A percentile compares a stretch with the other conserved stretches of the same genome.
Evolutionary conservation across 164 flowering plant species (phyloP).

Genomic region (Magnolia sinica): DNA sequence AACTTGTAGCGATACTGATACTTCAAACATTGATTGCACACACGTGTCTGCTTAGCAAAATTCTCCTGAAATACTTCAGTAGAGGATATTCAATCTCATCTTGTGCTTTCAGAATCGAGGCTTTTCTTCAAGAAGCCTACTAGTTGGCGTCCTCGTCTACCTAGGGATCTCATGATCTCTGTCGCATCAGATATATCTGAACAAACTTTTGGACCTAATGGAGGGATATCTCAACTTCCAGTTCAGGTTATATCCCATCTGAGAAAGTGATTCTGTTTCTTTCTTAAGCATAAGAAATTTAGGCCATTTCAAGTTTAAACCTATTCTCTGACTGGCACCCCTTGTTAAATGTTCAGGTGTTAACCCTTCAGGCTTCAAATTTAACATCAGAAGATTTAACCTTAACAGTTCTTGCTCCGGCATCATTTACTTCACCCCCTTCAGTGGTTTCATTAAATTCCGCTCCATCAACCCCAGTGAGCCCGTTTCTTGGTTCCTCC

Average conservation of each 20-base stretch:
- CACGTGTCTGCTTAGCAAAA: neutral
- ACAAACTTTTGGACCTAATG: conserved; percentile 43
- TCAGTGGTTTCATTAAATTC: conserved; percentile 74
- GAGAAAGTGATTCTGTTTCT: neutral
- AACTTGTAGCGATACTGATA: no score
- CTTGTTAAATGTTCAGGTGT: conserved; percentile 47
- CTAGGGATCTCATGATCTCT: conserved; percentile 87
- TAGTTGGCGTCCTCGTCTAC: conserved; percentile 72
- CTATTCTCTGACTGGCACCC: conserved; percentile 13
- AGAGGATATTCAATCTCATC: neutral
- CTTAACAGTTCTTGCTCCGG: conserved; percentile 95
- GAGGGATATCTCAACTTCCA: conserved; percentile 62
- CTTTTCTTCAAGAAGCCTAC: conserved; percentile 82
- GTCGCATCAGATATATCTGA: conserved; percentile 88
- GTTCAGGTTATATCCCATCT: conserved; percentile 57
- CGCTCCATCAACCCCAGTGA: conserved; percentile 68
- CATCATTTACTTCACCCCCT: conserved; percentile 77
- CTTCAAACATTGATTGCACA: no score
- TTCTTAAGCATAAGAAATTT: conserved; percentile 1
- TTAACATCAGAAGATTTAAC: conserved; percentile 85
- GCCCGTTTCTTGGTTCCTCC: conserved; percentile 59
- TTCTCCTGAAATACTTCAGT: neutral
- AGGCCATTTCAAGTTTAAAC: neutral
- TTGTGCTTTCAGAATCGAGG: conserved; percentile 55
- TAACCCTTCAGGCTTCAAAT: conserved; percentile 95